Base-by-base conservation (phyloP, 208 protist genomes). In the Leishmania gerbilli region DNA sequence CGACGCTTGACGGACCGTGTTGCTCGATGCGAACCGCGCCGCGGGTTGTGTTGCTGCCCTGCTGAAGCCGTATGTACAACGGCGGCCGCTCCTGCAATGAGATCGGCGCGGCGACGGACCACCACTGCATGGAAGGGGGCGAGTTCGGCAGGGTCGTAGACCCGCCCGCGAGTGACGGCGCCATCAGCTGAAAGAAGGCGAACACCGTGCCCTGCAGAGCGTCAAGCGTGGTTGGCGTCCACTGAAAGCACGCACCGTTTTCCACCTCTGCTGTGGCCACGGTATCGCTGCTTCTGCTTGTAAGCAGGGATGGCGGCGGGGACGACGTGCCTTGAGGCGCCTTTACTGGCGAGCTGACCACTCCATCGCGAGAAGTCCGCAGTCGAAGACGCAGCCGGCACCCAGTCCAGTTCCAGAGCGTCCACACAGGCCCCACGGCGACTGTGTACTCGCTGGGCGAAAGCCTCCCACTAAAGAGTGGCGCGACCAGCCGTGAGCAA, bases 351-450 rank as follows among this genome's bases (percentile, higher is more conserved):
- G 21, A 34, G 27, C 53, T 27, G 31, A 0, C n/a, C 7, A 24
- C 42, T 55, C 49, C 79, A 11, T 62, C 21, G n/a, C 56, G 24
- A 15, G 68, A 56, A 8, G 31, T n/a, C 7, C 76, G 55, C 51
- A 85, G 31, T 37, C 64, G 77, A 55, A 85, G 64, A 3, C 82
- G 82, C n/a, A 85, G 37, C 1, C 77, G 82, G 45, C 82, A 85
- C 40, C 82, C 82, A 11, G 77, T 82, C 71, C 77, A 76, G 55
- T 85, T 85, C 82, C 82, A 85, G 60, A 85, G 64, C 77, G 82
- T 85, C 82, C 82, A 85, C 55, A 85, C 82, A 31, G 82, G 82
- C 42, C 79, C 77, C 42, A 82, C 82, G 6, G 58, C 69, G 1
- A 85, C 82, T 0, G 67, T 79, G 74, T 79, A 85, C 78, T 81